phyloP scores from a whole-genome alignment of 2,329 filamentous ascomycete genomes.

The Fusarium sp. region DNA sequence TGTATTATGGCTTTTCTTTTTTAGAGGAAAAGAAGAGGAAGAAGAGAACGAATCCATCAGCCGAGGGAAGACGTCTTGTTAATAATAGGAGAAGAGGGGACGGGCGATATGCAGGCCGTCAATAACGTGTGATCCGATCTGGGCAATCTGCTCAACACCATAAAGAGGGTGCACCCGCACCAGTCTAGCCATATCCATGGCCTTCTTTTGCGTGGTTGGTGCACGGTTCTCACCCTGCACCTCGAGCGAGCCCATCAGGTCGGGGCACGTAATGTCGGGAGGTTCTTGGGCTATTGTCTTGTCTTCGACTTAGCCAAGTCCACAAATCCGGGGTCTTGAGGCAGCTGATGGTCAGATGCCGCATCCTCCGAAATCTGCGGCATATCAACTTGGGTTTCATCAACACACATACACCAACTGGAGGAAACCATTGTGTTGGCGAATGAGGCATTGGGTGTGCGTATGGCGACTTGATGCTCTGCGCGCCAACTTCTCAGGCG shows the following conservation, averaged over 20 bases:
- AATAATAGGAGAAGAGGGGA: conserved; percentile 39
- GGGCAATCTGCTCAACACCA: conserved; percentile 45
- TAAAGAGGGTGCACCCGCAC: conserved; percentile 40
- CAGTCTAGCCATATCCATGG: conserved; percentile 43
- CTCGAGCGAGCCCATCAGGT: conserved; percentile 43
- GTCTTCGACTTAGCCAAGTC: conserved; percentile 37
- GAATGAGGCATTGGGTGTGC: conserved; percentile 30
- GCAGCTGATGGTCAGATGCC: conserved; percentile 42
- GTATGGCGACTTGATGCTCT: conserved; percentile 31
- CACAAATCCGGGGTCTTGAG: conserved; percentile 35
- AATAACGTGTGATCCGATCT: conserved; percentile 45
- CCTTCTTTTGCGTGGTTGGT: conserved; percentile 45
- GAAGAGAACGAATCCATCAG: conserved; percentile 22
- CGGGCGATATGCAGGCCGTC: conserved; percentile 35
- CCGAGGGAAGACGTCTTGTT: conserved; percentile 26
- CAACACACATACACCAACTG: conserved; percentile 29
- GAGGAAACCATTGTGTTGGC: conserved; percentile 18
- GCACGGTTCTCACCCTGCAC: conserved; percentile 43
- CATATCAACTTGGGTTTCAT: conserved; percentile 32
- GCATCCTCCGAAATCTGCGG: conserved; percentile 29
- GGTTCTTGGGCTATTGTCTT: conserved; percentile 32
- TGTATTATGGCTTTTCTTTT: conserved; percentile 10
- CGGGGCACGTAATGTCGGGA: conserved; percentile 42
- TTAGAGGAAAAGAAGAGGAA: conserved; percentile 15
- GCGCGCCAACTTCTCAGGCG: conserved; percentile 45